Conservation (phyloP, 2,329 filamentous ascomycete species). For the Chalaropsis ovoidea region DNA sequence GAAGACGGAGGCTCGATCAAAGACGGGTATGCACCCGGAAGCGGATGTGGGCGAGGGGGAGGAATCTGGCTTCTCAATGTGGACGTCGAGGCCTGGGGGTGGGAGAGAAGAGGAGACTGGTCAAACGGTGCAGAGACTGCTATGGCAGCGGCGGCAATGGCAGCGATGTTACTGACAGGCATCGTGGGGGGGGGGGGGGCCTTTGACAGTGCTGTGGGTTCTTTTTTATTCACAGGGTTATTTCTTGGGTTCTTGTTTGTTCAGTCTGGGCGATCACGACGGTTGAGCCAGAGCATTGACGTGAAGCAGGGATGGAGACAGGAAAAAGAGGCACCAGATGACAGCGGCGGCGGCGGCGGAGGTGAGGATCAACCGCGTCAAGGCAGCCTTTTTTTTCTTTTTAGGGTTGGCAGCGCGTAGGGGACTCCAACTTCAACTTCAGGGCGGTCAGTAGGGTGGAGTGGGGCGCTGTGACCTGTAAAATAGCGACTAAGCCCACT, state of each 20-base stretch:
- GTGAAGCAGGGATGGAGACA: neutral
- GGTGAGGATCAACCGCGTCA: neutral
- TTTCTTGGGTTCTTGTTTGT: neutral
- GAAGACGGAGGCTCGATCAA: neutral
- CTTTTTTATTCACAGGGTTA: neutral
- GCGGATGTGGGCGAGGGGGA: neutral
- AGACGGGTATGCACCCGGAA: neutral
- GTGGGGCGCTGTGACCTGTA: neutral
- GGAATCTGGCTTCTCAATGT: constrained; percentile 15
- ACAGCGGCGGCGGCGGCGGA: neutral
- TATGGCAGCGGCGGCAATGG: constrained; percentile 12
- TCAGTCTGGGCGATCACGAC: neutral
- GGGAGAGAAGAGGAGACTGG: neutral
- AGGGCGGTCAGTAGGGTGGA: neutral
- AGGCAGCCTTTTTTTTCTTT: neutral
- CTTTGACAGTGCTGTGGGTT: neutral
- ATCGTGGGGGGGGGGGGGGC: neutral
- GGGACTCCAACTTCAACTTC: neutral
- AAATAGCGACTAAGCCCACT: neutral
- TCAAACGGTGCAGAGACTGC: neutral
- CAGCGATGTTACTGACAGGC: constrained; percentile 4
- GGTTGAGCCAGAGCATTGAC: neutral
- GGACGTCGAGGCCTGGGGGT: constrained; percentile 13
- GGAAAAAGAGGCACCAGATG: neutral
- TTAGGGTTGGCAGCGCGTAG: constrained; percentile 4